phyloP scores from a whole-genome alignment of 1,284 basidiomycete genomes.

The Marasmius oreades region DNA sequence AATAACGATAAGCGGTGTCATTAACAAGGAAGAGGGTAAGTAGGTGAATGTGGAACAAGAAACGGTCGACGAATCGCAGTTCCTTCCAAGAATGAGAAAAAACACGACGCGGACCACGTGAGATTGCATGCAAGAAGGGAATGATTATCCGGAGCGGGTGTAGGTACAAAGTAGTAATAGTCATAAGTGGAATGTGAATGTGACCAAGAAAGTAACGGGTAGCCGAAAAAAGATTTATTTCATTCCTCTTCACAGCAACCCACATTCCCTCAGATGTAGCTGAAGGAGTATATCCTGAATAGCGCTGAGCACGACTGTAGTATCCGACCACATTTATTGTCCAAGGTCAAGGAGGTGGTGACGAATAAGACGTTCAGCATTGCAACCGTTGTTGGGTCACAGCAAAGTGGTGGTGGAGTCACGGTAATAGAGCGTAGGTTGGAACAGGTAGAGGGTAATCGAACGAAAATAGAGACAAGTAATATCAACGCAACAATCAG shows the following conservation, averaged over 20 bases:
- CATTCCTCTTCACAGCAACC: constrained; percentile 56
- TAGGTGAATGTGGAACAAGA: too few relatives aligned
- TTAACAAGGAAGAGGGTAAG: too few relatives aligned
- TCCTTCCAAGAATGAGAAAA: too few relatives aligned
- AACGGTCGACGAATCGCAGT: too few relatives aligned
- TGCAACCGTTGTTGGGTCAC: too few relatives aligned
- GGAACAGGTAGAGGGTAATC: constrained; percentile 1
- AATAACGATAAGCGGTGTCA: too few relatives aligned
- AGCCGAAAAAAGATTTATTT: background rate
- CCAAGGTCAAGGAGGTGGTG: constrained; percentile 3
- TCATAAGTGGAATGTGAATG: background rate
- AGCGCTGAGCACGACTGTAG: constrained; percentile 71
- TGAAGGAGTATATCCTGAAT: constrained; percentile 83
- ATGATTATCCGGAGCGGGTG: background rate
- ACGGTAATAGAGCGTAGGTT: too few relatives aligned
- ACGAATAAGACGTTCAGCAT: background rate
- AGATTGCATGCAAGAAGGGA: background rate
- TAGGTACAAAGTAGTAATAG: background rate
- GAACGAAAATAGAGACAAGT: background rate
- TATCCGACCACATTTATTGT: constrained; percentile 6
- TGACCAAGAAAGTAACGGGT: background rate
- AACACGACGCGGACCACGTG: too few relatives aligned
- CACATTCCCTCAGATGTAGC: constrained; percentile 81
- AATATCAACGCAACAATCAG: background rate
- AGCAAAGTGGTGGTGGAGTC: too few relatives aligned